These are phyloP conservation scores for Aspergillus texensis DNA, from an alignment of 2,329 filamentous ascomycete genomes.

Conservation along the genomic window DNA sequence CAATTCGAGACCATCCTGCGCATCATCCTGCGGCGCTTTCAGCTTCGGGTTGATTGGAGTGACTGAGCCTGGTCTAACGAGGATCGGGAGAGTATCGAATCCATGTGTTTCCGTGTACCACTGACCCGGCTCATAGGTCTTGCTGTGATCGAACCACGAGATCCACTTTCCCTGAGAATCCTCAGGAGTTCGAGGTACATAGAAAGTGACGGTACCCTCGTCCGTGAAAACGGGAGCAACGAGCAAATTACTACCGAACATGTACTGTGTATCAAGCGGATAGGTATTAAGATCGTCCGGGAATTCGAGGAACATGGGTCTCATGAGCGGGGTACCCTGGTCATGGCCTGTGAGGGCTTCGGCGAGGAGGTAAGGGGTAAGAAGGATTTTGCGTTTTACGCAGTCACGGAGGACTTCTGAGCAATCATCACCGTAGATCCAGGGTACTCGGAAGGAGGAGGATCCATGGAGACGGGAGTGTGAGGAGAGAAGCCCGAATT, in stretches of 20 bases:
- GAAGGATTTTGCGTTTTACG: conserved; percentile 56
- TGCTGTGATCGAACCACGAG: conserved; percentile 51
- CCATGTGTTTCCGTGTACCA: conserved; percentile 65
- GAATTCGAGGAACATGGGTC: conserved; percentile 71
- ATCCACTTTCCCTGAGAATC: conserved; percentile 52
- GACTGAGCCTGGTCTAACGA: conserved; percentile 54
- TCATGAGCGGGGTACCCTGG: conserved; percentile 63
- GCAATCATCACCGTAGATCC: conserved; percentile 70
- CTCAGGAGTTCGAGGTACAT: conserved; percentile 57
- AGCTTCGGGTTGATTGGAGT: conserved; percentile 32
- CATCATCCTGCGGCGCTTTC: conserved; percentile 30
- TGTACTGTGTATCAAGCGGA: conserved; percentile 71
- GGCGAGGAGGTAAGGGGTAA: conserved; percentile 62
- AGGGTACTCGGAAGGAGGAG: conserved; percentile 72
- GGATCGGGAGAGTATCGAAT: conserved; percentile 61
- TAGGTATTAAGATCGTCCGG: conserved; percentile 70
- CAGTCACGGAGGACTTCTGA: conserved; percentile 58
- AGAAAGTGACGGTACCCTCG: conserved; percentile 66
- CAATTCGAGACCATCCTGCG: conserved; percentile 33
- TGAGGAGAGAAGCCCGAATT: conserved; percentile 71
- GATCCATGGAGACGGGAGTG: conserved; percentile 73
- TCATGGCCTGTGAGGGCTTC: conserved; percentile 55
- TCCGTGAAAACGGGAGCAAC: conserved; percentile 68
- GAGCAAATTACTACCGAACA: conserved; percentile 68
- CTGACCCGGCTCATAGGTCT: conserved; percentile 42